phyloP scores from a whole-genome alignment of 1,284 basidiomycete species.

The Puccinia triticina region DNA sequence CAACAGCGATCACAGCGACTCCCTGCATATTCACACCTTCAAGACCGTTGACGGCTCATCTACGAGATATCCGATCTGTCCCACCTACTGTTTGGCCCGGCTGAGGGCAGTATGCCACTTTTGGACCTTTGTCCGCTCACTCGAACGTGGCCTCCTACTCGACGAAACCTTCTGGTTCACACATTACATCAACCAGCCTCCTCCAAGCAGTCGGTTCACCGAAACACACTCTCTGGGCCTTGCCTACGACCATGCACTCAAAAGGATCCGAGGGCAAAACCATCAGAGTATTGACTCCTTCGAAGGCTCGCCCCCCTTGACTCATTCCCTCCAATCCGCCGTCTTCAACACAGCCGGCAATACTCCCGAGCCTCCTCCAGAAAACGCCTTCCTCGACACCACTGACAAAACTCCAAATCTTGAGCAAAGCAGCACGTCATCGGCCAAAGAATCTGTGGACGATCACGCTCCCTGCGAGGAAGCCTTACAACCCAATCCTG shows the following conservation, averaged over 20 bases:
- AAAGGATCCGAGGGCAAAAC: slow-evolving; percentile 12
- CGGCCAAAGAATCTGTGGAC: not conserved
- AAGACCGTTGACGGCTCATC: slow-evolving; percentile 55
- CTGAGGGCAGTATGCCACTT: slow-evolving; percentile 84
- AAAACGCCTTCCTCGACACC: not conserved
- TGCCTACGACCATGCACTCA: slow-evolving; percentile 25
- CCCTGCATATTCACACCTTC: slow-evolving; percentile 57
- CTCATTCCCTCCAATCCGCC: slow-evolving; percentile 26
- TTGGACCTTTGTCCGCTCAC: slow-evolving; percentile 82
- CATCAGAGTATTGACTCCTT: slow-evolving; percentile 16
- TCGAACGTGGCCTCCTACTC: slow-evolving; percentile 82
- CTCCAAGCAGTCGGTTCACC: not conserved
- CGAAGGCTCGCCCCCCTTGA: not conserved
- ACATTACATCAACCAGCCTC: slow-evolving; percentile 6
- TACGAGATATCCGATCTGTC: slow-evolving; percentile 57
- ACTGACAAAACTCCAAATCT: not conserved
- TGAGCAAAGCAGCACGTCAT: not conserved
- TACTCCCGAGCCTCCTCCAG: not conserved
- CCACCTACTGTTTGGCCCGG: slow-evolving; percentile 72
- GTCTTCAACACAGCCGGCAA: not conserved
- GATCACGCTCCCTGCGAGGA: not conserved
- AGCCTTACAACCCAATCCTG: not conserved
- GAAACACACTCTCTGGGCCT: slow-evolving; percentile 26
- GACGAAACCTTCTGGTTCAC: slow-evolving; percentile 65
- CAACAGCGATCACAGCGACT: slow-evolving; percentile 53